These are phyloP conservation scores for Apophysomyces ossiformis DNA, from an alignment of 371 early-diverging fungal species.

Conservation along the genomic window DNA sequence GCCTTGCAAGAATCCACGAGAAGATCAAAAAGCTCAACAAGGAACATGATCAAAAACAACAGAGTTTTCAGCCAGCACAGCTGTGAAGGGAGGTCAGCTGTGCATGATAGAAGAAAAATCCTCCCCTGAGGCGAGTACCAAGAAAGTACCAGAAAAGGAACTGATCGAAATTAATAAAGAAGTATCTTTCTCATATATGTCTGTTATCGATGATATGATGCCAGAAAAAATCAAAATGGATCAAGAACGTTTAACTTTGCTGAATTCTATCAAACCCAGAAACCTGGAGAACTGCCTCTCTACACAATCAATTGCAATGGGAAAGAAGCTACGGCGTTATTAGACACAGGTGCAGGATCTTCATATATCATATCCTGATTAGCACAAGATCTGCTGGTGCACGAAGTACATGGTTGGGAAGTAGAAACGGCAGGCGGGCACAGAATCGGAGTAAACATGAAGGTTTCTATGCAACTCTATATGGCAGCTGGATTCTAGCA, in stretches of 20 bases:
- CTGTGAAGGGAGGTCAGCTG: neutral
- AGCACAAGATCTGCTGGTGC: neutral
- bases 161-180: neutral
- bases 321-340: neutral
- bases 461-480: neutral
- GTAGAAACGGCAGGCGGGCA: neutral
- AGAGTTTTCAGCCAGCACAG: neutral
- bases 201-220: neutral
- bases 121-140: neutral
- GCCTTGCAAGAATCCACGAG: neutral
- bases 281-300: neutral
- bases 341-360: neutral
- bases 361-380: neutral
- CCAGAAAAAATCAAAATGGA: neutral
- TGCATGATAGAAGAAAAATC: conserved; percentile 2
- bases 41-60: neutral
- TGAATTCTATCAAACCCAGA: neutral
- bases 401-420: neutral
- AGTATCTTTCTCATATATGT: neutral
- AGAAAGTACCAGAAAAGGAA: neutral
- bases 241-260: neutral
- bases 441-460: neutral
- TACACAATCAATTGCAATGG: neutral
- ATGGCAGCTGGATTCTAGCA: neutral
- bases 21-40: neutral